Percentiles rank a stretch among this genome's conserved stretches.
These are phyloP conservation scores for Eucalyptus microcorys DNA, from an alignment of 345 rosid species.

Conservation along the genomic window DNA sequence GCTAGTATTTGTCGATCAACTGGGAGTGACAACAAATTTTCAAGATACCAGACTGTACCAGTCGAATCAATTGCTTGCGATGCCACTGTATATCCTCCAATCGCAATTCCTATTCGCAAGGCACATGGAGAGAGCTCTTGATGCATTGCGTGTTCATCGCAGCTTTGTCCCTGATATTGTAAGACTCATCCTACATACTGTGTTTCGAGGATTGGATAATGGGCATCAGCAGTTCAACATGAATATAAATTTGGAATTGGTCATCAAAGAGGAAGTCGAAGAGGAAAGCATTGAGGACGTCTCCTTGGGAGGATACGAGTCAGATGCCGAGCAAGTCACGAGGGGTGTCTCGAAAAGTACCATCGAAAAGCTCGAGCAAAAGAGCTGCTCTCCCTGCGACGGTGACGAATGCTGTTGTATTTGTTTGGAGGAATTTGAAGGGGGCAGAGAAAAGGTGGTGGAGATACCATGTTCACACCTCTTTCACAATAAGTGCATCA, in stretches of 20 bases:
- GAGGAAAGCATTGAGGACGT: background rate
- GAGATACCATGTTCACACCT: background rate
- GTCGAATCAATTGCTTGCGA: background rate
- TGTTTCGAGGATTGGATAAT: background rate
- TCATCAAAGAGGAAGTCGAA: background rate
- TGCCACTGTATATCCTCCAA: background rate
- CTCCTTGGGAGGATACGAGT: background rate
- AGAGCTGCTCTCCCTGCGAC: background rate
- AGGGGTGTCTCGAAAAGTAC: background rate
- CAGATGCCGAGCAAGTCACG: background rate
- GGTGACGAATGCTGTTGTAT: background rate
- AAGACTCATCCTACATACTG: background rate
- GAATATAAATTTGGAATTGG: background rate
- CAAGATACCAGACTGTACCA: background rate
- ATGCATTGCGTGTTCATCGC: rapidly evolving
- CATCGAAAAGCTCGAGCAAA: background rate
- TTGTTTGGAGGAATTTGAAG: background rate
- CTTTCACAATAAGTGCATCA: background rate
- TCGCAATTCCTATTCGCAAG: background rate
- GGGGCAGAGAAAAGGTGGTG: background rate
- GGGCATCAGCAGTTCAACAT: background rate
- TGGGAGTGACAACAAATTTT: background rate
- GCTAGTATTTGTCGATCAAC: background rate
- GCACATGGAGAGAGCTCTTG: background rate
- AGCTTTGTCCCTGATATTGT: background rate